A percentile compares a stretch with the other conserved stretches of the same genome.
These are phyloP conservation scores for Melanomma pulvis-pyrius DNA, from an alignment of 495 filamentous ascomycete genomes.

Conservation along the genomic window DNA sequence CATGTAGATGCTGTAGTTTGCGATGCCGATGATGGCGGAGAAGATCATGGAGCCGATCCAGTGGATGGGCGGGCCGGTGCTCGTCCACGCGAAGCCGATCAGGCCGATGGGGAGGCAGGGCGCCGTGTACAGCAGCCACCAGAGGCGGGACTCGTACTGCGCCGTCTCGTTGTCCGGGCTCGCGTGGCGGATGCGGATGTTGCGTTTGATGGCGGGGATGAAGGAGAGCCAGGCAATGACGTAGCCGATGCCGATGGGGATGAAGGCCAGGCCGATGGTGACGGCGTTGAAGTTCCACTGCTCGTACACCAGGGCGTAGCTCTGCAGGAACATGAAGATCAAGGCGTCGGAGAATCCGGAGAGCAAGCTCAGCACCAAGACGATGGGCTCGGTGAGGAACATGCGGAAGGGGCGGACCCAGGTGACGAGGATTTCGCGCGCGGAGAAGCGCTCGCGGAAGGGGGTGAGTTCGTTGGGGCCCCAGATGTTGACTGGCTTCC, in stretches of 20 bases:
- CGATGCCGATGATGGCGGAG: conserved; percentile 65
- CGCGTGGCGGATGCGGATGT: conserved; percentile 52
- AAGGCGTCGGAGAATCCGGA: conserved; percentile 79
- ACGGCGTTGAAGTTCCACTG: conserved; percentile 61
- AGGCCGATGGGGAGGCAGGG: conserved; percentile 63
- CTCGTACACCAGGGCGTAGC: conserved; percentile 59
- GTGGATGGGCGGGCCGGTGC: conserved; percentile 58
- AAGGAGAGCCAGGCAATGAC: conserved; percentile 60
- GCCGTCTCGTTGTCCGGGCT: conserved; percentile 57
- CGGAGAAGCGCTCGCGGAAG: conserved; percentile 61
- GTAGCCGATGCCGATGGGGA: conserved; percentile 64
- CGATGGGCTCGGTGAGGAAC: conserved; percentile 78
- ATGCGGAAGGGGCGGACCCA: conserved; percentile 77
- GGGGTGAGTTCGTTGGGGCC: conserved; percentile 65
- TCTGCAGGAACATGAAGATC: conserved; percentile 73
- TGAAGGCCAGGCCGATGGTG: conserved; percentile 58
- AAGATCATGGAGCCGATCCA: conserved; percentile 71
- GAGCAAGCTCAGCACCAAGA: conserved; percentile 69
- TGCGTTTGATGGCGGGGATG: conserved; percentile 57
- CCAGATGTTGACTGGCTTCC: conserved; percentile 53
- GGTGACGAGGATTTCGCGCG: conserved; percentile 58
- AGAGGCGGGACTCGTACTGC: conserved; percentile 65
- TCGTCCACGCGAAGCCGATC: conserved; percentile 67
- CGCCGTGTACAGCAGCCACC: conserved; percentile 60
- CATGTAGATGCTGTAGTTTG: conserved; percentile 73